phyloP scores from a whole-genome alignment of 306 rosid species.

The Cyamopsis tetragonoloba region DNA sequence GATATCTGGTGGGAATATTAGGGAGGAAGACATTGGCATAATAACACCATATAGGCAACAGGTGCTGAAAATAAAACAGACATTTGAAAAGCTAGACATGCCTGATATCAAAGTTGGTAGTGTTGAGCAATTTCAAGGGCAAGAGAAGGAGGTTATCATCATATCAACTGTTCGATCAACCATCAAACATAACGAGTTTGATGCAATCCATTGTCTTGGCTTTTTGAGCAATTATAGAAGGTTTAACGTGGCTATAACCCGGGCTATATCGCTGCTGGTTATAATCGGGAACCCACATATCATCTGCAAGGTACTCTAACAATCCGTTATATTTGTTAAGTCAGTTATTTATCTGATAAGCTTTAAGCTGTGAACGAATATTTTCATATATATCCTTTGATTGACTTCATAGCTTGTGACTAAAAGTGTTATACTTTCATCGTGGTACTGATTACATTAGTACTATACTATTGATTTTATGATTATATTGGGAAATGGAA shows the following conservation, averaged over 20 bases:
- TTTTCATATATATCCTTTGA: background rate
- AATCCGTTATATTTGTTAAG: background rate
- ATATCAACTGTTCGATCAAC: slow-evolving; percentile 94
- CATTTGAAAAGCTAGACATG: slow-evolving; percentile 60
- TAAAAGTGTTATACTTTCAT: background rate
- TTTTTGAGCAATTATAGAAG: slow-evolving; percentile 87
- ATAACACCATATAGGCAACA: slow-evolving; percentile 93
- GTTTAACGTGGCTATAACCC: slow-evolving; percentile 90
- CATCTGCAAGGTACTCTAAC: slow-evolving; percentile 63
- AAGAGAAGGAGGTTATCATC: slow-evolving; percentile 78
- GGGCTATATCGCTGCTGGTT: slow-evolving; percentile 79
- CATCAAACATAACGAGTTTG: slow-evolving; percentile 86
- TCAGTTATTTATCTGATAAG: background rate
- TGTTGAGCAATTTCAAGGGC: slow-evolving; percentile 97
- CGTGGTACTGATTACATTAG: background rate
- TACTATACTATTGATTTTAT: background rate
- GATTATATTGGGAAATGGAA: background rate
- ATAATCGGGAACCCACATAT: slow-evolving; percentile 91
- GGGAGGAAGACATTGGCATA: slow-evolving; percentile 73
- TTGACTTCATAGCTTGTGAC: background rate
- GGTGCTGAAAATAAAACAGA: slow-evolving; percentile 69
- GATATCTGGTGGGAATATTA: slow-evolving; percentile 39
- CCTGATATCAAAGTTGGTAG: slow-evolving; percentile 75
- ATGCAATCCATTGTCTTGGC: slow-evolving; percentile 74
- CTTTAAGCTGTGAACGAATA: slow-evolving; percentile 7